A percentile compares a stretch with the other conserved stretches of the same genome.
These are phyloP conservation scores for Collybiopsis luxurians DNA, from an alignment of 768 basidiomycete genomes.

Conservation along the genomic window DNA sequence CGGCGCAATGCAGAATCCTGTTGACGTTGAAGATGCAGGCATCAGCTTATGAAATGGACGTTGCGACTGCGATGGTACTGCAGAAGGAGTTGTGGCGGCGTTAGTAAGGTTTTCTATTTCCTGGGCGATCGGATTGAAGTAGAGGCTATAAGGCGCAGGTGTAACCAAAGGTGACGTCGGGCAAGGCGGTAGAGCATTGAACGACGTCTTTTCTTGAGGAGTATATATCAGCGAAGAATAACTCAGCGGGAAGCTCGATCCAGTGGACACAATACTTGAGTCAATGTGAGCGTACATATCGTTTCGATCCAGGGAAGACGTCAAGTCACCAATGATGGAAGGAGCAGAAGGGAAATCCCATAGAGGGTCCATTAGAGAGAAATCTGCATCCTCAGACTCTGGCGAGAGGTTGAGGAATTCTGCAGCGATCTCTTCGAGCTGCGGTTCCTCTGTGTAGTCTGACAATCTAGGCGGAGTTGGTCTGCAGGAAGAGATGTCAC, in stretches of 20 bases:
- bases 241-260: neutral
- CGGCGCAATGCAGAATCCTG: neutral
- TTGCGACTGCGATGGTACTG: neutral
- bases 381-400: neutral
- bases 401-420: neutral
- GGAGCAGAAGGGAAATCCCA: neutral
- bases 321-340: neutral
- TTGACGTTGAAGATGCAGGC: neutral
- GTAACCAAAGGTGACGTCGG: neutral
- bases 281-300: constrained; percentile 1
- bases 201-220: too few relatives aligned
- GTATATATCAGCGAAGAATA: neutral
- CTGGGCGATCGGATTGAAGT: too few relatives aligned
- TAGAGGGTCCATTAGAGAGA: neutral
- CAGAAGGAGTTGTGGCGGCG: neutral
- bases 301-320: neutral
- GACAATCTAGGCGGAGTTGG: neutral
- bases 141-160: too few relatives aligned
- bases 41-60: neutral
- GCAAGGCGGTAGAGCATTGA: neutral
- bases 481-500: neutral
- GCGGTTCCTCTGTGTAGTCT: neutral
- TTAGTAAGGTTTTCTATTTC: neutral
- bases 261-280: neutral
- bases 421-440: neutral